Percentiles rank a stretch among this genome's conserved stretches.
Evolutionary conservation across 2,329 filamentous ascomycete genomes (phyloP).

Genomic region (Plectosphaerella plurivora): DNA sequence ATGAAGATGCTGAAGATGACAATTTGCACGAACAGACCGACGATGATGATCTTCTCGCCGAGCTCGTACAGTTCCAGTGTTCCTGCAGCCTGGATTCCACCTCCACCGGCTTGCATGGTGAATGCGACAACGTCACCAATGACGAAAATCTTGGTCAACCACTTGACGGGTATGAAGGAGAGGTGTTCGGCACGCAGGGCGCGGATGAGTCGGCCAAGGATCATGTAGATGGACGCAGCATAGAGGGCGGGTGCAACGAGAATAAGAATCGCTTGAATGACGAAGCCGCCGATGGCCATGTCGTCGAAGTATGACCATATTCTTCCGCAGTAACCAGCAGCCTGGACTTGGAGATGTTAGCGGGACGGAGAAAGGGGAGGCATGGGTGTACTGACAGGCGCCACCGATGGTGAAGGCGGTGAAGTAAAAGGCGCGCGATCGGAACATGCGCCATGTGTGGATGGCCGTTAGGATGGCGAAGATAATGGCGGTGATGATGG

Average conservation of each 20-base stretch:
- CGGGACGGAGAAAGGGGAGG: too few species aligned
- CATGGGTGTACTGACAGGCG: conserved; percentile 5
- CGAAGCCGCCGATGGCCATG: conserved; percentile 10
- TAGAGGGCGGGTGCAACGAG: conserved; percentile 14
- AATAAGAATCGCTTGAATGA: conserved; percentile 17
- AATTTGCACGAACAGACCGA: conserved; percentile 50
- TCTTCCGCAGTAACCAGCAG: conserved; percentile 17
- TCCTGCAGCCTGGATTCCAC: conserved; percentile 19
- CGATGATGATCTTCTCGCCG: conserved; percentile 44
- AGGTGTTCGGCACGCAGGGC: conserved; percentile 15
- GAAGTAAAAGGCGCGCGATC: conserved; percentile 9
- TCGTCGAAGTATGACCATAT: conserved; percentile 12
- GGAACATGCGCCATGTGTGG: conserved; percentile 7
- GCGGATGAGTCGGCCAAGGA: conserved; percentile 25
- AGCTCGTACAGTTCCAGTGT: conserved; percentile 10
- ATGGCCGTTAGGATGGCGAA: conserved; percentile 7
- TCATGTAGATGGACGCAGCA: conserved; percentile 14
- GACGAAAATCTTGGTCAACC: conserved; percentile 43
- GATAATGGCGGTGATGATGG: conserved; percentile 3
- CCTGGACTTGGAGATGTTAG: conserved; percentile 8
- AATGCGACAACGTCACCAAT: conserved; percentile 40
- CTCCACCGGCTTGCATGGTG: conserved; percentile 33
- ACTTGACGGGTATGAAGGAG: conserved; percentile 16
- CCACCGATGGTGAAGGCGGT: conserved; percentile 11
- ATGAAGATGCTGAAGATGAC: conserved; percentile 49